phyloP scores from a whole-genome alignment of 2,329 filamentous ascomycete genomes.

The Thelonectria olida region DNA sequence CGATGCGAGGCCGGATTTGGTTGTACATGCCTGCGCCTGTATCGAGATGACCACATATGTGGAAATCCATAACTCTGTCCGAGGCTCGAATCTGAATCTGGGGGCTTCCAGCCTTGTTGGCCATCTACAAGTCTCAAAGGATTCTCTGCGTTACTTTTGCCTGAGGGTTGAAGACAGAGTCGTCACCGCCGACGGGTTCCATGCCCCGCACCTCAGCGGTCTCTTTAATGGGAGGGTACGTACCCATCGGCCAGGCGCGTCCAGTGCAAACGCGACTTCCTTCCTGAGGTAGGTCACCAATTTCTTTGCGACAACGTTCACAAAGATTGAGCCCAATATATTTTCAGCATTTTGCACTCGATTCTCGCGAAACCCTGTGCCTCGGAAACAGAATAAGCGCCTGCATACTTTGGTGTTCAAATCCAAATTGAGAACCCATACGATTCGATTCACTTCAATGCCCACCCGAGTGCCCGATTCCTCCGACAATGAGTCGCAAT shows the following conservation, averaged over 20 bases:
- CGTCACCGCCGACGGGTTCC: no score
- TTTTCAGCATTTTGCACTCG: background rate
- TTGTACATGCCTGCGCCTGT: no score
- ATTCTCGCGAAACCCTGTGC: background rate
- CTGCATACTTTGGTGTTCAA: background rate
- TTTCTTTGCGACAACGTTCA: background rate
- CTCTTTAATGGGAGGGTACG: conserved; percentile 15
- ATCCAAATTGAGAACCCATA: background rate
- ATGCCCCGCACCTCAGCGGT: no score
- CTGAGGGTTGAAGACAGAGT: no score
- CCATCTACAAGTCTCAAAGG: no score
- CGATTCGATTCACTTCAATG: conserved; percentile 30
- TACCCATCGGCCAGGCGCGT: conserved; percentile 1
- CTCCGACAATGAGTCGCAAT: conserved; percentile 32
- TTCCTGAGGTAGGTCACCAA: background rate
- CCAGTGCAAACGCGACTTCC: conserved; percentile 14
- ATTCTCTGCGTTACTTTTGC: no score
- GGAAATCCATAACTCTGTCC: no score
- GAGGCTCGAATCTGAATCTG: no score
- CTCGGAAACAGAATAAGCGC: background rate
- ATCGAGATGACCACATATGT: no score
- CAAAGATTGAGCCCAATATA: background rate
- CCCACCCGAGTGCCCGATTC: conserved; percentile 35
- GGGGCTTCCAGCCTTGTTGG: no score
- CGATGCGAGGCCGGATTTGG: no score